A percentile compares a stretch with the other conserved stretches of the same genome.
phyloP scores from a whole-genome alignment of 768 basidiomycete genomes.

The Cyclocybe cylindracea region DNA sequence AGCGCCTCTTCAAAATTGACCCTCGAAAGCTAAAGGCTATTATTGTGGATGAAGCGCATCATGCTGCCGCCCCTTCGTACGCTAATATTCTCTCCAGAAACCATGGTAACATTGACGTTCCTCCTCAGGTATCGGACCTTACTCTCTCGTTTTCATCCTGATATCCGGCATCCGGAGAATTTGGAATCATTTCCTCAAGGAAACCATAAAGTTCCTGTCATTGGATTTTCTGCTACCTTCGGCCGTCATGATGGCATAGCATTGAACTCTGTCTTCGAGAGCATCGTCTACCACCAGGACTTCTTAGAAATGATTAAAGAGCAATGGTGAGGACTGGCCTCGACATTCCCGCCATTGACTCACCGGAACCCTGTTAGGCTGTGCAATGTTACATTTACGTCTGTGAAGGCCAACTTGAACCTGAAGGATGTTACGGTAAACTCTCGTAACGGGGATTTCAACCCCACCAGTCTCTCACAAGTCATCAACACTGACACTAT shows the following conservation, averaged over 20 bases:
- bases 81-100: constrained; percentile 20
- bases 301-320: constrained; percentile 93
- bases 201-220: constrained; percentile 67
- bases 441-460: constrained; percentile 77
- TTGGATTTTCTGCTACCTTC: constrained; percentile 97
- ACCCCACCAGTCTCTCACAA: constrained; percentile 71
- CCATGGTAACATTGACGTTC: background rate
- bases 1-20: constrained; percentile 75
- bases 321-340: constrained; percentile 59
- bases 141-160: constrained; percentile 77
- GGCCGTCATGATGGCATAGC: constrained; percentile 89
- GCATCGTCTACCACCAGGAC: constrained; percentile 90
- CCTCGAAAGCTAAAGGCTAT: constrained; percentile 68
- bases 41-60: constrained; percentile 93
- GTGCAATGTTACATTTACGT: constrained; percentile 83
- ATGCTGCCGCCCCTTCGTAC: constrained; percentile 90
- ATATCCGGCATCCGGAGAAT: constrained; percentile 57
- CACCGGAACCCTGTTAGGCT: constrained; percentile 52
- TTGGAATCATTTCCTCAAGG: constrained; percentile 33
- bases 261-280: constrained; percentile 84
- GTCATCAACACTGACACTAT: constrained; percentile 80
- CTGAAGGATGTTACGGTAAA: constrained; percentile 68
- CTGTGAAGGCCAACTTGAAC: constrained; percentile 74
- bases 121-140: constrained; percentile 71
- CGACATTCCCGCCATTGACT: background rate